Conservation (phyloP, 176 grass and related monocot species). For the Chloris gayana region DNA sequence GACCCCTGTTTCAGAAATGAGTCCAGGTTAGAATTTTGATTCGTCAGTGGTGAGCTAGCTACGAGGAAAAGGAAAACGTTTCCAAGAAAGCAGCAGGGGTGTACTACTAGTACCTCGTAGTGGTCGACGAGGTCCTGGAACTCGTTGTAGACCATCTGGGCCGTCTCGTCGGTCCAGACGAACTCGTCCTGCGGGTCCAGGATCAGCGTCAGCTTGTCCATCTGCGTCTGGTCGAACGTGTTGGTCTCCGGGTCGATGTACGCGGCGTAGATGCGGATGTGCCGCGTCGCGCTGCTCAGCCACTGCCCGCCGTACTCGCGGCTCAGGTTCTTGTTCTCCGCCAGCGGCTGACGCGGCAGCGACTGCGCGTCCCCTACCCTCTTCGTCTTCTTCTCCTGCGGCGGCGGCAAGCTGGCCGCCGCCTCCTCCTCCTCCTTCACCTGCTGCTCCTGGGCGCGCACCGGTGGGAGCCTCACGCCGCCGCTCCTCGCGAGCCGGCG, state of each 20-base stretch:
- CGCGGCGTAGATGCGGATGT: conserved; percentile 94
- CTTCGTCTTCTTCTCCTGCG: conserved; percentile 2
- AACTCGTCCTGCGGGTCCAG: conserved; percentile 90
- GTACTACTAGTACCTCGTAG: too few relatives aligned
- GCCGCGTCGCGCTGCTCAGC: conserved; percentile 87
- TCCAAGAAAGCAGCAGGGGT: too few relatives aligned
- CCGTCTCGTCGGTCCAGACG: conserved; percentile 73
- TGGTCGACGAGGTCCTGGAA: conserved; percentile 94
- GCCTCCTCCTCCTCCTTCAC: conserved; percentile 31
- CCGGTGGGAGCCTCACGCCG: conserved; percentile 22
- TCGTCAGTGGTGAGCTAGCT: too few relatives aligned
- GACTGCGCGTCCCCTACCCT: conserved; percentile 36
- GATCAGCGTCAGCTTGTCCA: conserved; percentile 94
- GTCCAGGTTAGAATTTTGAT: background rate
- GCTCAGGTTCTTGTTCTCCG: conserved; percentile 90
- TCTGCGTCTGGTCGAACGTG: conserved; percentile 95
- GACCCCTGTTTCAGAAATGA: conserved; percentile 55
- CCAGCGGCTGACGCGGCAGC: conserved; percentile 67
- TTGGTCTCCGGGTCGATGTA: conserved; percentile 94
- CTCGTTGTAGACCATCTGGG: conserved; percentile 83
- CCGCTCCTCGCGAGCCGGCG: conserved; percentile 16
- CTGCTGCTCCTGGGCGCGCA: conserved; percentile 54
- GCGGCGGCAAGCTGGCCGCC: conserved; percentile 3
- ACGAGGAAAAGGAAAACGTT: too few relatives aligned
- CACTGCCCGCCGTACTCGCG: conserved; percentile 93